Conservation (phyloP, 768 basidiomycete genomes). For the Scleroderma citrinum region DNA sequence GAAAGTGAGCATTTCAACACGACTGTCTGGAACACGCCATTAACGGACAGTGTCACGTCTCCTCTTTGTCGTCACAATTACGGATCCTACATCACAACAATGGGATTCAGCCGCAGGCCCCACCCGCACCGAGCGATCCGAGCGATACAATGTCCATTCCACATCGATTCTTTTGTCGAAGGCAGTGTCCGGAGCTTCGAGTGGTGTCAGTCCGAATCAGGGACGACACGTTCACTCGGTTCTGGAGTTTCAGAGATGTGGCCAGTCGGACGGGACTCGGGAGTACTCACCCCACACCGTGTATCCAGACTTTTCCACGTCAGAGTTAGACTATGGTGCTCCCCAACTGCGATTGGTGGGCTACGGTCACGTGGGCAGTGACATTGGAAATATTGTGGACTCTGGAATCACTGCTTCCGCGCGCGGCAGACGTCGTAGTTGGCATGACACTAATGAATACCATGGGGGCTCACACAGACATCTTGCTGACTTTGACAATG, state of each 20-base stretch:
- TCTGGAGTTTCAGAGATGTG: not conserved
- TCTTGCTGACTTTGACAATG: not conserved
- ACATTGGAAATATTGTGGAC: constrained; percentile 6
- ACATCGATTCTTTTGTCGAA: constrained; percentile 69
- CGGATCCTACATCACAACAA: not conserved
- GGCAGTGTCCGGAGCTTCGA: constrained; percentile 34
- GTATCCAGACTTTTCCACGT: not conserved
- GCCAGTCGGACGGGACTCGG: not conserved
- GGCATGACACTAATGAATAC: constrained; percentile 5
- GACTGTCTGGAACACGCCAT: constrained; percentile 13
- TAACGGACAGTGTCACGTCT: too few relatives aligned
- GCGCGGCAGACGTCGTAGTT: constrained; percentile 5
- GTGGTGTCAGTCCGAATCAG: too few relatives aligned
- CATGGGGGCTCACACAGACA: not conserved
- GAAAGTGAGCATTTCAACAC: constrained; percentile 56
- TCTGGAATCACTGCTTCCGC: not conserved
- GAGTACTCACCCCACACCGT: too few relatives aligned
- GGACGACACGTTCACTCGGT: not conserved
- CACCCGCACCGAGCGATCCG: constrained; percentile 66
- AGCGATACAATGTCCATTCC: constrained; percentile 71
- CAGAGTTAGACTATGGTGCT: not conserved
- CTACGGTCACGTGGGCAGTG: constrained; percentile 4
- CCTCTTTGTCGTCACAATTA: too few relatives aligned
- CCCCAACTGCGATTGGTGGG: not conserved
- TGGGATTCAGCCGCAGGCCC: constrained; percentile 31